Evolutionary conservation across 2,329 filamentous ascomycete species (phyloP), one percentile per base, ranked within the genome.

Genomic region (Penicillium sp.): DNA sequence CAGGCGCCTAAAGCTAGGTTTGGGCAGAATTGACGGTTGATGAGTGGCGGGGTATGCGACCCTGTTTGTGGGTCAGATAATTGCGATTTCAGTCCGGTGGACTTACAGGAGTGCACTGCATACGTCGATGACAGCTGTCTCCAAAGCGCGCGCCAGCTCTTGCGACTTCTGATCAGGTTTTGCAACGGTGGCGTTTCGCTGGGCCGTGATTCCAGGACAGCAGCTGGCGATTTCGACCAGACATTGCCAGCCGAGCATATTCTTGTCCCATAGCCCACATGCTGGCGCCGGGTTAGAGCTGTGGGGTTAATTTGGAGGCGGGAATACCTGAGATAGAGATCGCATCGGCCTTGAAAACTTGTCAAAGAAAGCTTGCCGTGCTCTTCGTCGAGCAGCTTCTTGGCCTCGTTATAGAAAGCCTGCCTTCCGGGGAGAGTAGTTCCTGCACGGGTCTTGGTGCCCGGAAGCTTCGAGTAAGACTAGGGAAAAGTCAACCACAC

Each of bases 301-400:
- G 21, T 2, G 21, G 21, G 21, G 21, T 1, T 21, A 21, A 21
- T 21, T 21, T 21, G 21, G 21, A 21, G 21, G 21, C 21, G 21
- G 21, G 21, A 21, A 50, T 26, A 58, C 55, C 55, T 49, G 3
- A 50, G 13, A n/a, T 52, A 58, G 11, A 58, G 15, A 1, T 46
- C 38, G n/a, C 56, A 51, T 8, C 35, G 29, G 15, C 48, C 56
- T 21, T 59, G 56, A 3, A 52, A 46, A 49, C 19, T 52, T 15
- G 56, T 44, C 19, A 59, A 8, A 21, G 38, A 46, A 21, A 59
- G 35, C 17, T 11, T 44, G 9, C 35, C 38, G 6, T 59, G 35
- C 11, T 52, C 48, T 23, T 52, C 7, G 38, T 35, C 56, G 5
- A 52, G 15, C 7, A 59, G 23, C n/a, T 49, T 19, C 23, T 31